Evolutionary conservation across 148 eudicot species (phyloP).

Genomic region (Cornus suecica): DNA sequence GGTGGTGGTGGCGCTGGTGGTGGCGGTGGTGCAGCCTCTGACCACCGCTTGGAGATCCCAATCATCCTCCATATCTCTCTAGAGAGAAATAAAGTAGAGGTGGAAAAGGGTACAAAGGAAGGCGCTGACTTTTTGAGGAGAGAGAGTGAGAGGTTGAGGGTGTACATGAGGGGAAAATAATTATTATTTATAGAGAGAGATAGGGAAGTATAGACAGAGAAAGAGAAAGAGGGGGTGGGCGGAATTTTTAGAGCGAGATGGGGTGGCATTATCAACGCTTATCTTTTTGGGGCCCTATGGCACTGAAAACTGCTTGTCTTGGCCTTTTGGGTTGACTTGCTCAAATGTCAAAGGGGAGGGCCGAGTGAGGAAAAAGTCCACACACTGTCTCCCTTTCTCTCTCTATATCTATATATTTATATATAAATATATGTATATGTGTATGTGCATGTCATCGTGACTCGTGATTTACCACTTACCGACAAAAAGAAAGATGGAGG

Average conservation of each 20-base stretch:
- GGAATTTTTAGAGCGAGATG: not conserved
- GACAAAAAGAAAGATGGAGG: constrained; percentile 24
- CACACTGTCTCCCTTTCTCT: constrained; percentile 20
- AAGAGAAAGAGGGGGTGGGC: not conserved
- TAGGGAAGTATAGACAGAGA: not conserved
- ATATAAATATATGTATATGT: not conserved
- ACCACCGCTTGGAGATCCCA: constrained; percentile 92
- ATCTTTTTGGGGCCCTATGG: not conserved
- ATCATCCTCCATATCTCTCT: constrained; percentile 46
- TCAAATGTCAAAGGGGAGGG: constrained; percentile 28
- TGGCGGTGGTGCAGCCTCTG: constrained; percentile 50
- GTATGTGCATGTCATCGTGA: not conserved
- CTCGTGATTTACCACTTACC: constrained; percentile 23
- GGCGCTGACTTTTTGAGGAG: constrained; percentile 66
- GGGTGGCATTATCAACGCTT: constrained; percentile 14
- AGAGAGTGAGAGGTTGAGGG: constrained; percentile 23
- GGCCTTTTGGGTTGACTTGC: constrained; percentile 25
- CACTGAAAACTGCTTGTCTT: not conserved
- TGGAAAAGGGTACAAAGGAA: constrained; percentile 25
- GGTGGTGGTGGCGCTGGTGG: constrained; percentile 38
- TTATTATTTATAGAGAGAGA: constrained; percentile 34
- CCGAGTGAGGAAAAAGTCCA: constrained; percentile 20
- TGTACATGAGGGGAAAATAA: constrained; percentile 7
- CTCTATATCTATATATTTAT: not conserved
- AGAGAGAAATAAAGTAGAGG: constrained; percentile 13